These are phyloP conservation scores for Fusarium xylarioides DNA, from an alignment of 2,329 filamentous ascomycete species.

Conservation along the genomic window DNA sequence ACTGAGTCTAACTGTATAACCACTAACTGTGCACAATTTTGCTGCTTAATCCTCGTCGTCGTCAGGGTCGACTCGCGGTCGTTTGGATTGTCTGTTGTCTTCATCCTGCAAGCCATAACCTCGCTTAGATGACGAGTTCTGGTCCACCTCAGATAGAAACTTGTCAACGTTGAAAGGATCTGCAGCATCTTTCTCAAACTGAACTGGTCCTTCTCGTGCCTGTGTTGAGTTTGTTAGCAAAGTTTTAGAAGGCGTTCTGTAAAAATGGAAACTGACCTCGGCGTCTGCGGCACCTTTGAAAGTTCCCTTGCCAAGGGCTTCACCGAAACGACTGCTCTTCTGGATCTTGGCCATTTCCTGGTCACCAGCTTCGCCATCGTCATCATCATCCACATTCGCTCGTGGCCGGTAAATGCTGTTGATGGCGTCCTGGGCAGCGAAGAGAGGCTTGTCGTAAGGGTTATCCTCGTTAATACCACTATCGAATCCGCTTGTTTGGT, in stretches of 20 bases:
- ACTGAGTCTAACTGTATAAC: slow-evolving; percentile 38
- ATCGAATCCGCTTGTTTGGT: slow-evolving; percentile 90
- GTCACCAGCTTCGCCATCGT: slow-evolving; percentile 81
- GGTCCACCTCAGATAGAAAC: slow-evolving; percentile 84
- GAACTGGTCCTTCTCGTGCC: slow-evolving; percentile 88
- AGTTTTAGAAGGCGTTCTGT: background rate
- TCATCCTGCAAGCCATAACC: slow-evolving; percentile 79
- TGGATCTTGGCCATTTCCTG: slow-evolving; percentile 88
- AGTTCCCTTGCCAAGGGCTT: slow-evolving; percentile 87
- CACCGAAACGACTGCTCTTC: slow-evolving; percentile 82
- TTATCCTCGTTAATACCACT: slow-evolving; percentile 97
- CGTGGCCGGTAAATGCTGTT: slow-evolving; percentile 91
- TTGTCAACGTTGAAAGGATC: slow-evolving; percentile 96
- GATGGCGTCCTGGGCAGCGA: slow-evolving; percentile 94
- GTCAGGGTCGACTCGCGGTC: slow-evolving; percentile 77
- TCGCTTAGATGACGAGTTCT: slow-evolving; percentile 72
- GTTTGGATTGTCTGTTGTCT: slow-evolving; percentile 70
- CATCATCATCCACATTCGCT: slow-evolving; percentile 78
- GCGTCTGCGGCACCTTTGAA: slow-evolving; percentile 88
- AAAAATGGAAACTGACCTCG: slow-evolving; percentile 65
- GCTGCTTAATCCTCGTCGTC: slow-evolving; percentile 48
- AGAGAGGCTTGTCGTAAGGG: slow-evolving; percentile 95
- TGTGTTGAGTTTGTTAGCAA: slow-evolving; percentile 51
- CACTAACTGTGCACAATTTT: slow-evolving; percentile 17
- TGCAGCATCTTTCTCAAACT: slow-evolving; percentile 87